Percentiles rank a stretch among this genome's conserved stretches.
Conservation (phyloP, 208 protist genomes). For the Crithidia brevicula region DNA sequence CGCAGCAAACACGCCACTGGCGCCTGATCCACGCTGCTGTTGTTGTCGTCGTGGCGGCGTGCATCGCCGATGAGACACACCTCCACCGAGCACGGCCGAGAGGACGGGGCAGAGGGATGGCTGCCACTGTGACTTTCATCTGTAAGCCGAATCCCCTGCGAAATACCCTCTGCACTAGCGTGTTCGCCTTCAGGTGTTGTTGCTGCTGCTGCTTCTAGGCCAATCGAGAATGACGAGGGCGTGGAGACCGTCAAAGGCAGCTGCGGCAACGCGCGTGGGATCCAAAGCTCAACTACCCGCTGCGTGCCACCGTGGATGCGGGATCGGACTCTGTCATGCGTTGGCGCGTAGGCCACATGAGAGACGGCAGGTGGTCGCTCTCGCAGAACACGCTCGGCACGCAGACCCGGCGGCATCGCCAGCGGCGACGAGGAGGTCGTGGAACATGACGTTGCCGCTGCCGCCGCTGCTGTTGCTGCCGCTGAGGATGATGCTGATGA, state of each 20-base stretch:
- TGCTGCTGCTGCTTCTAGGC: not conserved
- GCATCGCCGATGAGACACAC: slow-evolving; percentile 22
- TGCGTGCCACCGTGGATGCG: not conserved
- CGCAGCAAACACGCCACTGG: slow-evolving; percentile 30
- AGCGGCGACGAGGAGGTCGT: not conserved
- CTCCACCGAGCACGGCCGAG: slow-evolving; percentile 5
- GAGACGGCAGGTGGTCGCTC: slow-evolving; percentile 17
- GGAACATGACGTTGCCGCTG: not conserved
- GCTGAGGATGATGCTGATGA: not conserved
- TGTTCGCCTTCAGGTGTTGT: not conserved
- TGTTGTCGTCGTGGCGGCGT: not conserved
- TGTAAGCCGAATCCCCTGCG: not conserved
- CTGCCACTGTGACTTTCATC: not conserved
- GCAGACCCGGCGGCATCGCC: slow-evolving; percentile 2
- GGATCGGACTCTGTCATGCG: not conserved
- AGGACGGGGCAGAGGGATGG: not conserved
- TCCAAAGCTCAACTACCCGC: slow-evolving; percentile 34
- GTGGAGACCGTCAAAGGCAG: too few relatives aligned
- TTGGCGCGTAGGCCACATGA: slow-evolving; percentile 22
- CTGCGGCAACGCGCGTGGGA: slow-evolving; percentile 17
- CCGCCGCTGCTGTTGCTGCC: not conserved
- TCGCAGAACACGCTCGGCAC: slow-evolving; percentile 19
- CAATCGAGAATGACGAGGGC: not conserved
- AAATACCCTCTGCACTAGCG: too few relatives aligned
- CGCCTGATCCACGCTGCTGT: not conserved